phyloP scores from a whole-genome alignment of 352 stramenopile genomes.

The Phytophthora cajani region DNA sequence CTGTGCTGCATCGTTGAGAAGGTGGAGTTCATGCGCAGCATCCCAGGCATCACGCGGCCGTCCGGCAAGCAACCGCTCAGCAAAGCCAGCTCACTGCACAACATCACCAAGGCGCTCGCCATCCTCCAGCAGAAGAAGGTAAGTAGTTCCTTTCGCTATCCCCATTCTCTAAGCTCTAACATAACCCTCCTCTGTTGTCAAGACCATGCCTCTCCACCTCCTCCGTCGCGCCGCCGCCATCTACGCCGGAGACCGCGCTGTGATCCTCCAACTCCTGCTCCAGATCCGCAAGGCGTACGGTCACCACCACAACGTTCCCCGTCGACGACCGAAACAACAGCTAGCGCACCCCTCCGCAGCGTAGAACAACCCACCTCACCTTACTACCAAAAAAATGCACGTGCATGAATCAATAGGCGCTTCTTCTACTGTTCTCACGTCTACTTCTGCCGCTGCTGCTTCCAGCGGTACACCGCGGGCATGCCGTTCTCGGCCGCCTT shows the following conservation, averaged over 20 bases:
- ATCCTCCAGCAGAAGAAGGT: conserved; percentile 77
- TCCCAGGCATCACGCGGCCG: conserved; percentile 53
- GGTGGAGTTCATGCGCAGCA: conserved; percentile 68
- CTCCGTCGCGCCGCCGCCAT: conserved; percentile 50
- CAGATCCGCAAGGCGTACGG: conserved; percentile 59
- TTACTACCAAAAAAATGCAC: conserved; percentile 16
- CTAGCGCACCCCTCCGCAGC: conserved; percentile 11
- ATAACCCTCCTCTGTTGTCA: neutral
- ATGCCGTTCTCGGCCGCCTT: conserved; percentile 64
- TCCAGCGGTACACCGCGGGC: conserved; percentile 90
- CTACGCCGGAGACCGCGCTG: conserved; percentile 37
- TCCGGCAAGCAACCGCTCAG: conserved; percentile 34
- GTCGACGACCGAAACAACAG: conserved; percentile 8
- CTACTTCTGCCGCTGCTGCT: conserved; percentile 88
- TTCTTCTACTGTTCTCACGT: neutral
- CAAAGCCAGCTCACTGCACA: conserved; percentile 73
- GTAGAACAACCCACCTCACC: neutral
- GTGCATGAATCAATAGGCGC: conserved; percentile 20
- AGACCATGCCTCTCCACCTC: conserved; percentile 63
- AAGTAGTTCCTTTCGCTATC: neutral
- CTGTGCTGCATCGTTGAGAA: conserved; percentile 74
- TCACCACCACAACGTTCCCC: conserved; percentile 33
- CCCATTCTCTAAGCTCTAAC: neutral
- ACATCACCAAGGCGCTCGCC: conserved; percentile 69
- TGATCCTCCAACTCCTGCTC: conserved; percentile 50